Percentiles rank a stretch among this genome's conserved stretches.
Evolutionary conservation across 148 eudicot species (phyloP).

Genomic region (Diospyros kaki): DNA sequence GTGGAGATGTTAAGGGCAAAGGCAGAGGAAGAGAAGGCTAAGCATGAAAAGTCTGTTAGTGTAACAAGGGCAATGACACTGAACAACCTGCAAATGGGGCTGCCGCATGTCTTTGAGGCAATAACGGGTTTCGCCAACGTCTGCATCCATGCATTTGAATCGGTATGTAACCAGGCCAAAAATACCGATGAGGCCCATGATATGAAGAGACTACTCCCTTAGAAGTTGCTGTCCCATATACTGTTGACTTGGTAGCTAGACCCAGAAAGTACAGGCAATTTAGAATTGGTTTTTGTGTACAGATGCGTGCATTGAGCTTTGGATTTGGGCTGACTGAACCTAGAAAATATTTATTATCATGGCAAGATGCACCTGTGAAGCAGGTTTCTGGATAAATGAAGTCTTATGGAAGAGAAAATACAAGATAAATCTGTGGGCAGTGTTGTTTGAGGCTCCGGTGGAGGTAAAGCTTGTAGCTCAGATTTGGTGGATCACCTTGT

Average conservation of each 20-base stretch:
- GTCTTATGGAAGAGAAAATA: background rate
- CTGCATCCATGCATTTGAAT: constrained; percentile 61
- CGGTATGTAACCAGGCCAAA: constrained; percentile 62
- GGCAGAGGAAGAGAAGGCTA: constrained; percentile 85
- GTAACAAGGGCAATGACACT: constrained; percentile 73
- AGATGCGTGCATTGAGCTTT: background rate
- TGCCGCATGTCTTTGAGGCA: constrained; percentile 87
- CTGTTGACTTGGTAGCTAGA: background rate
- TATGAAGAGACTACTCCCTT: constrained; percentile 58
- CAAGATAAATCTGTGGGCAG: background rate
- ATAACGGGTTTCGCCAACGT: constrained; percentile 81
- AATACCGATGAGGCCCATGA: constrained; percentile 47
- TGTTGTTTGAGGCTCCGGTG: no score
- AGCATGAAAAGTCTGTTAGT: constrained; percentile 66
- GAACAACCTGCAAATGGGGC: constrained; percentile 79
- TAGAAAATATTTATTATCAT: background rate
- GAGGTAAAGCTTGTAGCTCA: background rate
- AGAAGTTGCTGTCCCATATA: background rate
- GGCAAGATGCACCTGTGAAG: background rate
- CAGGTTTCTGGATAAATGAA: background rate
- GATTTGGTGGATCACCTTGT: background rate
- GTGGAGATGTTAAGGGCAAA: constrained; percentile 52
- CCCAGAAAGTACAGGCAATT: background rate
- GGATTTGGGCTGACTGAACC: background rate
- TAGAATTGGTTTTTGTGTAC: background rate